Conservation (phyloP, 2,329 filamentous ascomycete species). For the Arthrobotrys conoides region DNA sequence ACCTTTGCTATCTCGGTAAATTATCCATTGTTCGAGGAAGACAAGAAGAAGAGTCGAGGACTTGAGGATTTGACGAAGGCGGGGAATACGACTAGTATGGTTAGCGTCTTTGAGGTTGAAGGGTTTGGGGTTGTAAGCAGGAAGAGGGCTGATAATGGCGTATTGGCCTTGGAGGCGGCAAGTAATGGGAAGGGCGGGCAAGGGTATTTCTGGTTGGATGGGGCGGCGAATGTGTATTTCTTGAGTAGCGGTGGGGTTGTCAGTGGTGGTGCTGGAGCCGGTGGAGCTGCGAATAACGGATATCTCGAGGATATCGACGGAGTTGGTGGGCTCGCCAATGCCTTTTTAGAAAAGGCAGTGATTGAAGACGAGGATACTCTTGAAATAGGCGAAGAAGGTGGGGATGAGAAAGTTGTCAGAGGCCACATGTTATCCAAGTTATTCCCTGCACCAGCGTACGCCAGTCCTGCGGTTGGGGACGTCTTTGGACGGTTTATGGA, state of each 20-base stretch:
- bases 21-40: slow-evolving; percentile 37
- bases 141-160: slow-evolving; percentile 43
- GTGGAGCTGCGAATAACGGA: slow-evolving; percentile 12
- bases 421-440: slow-evolving; percentile 53
- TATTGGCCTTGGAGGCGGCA: slow-evolving; percentile 39
- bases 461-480: slow-evolving; percentile 52
- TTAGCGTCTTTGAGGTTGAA: slow-evolving; percentile 39
- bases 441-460: slow-evolving; percentile 56
- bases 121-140: slow-evolving; percentile 38
- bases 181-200: slow-evolving; percentile 35
- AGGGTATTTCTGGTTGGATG: slow-evolving; percentile 55
- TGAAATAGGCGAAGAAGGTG: neutral
- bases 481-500: slow-evolving; percentile 58
- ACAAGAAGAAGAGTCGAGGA: slow-evolving; percentile 23
- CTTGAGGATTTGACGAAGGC: slow-evolving; percentile 45
- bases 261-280: slow-evolving; percentile 23
- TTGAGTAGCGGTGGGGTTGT: slow-evolving; percentile 50
- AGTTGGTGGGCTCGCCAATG: slow-evolving; percentile 47
- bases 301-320: slow-evolving; percentile 49
- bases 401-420: slow-evolving; percentile 49
- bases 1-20: slow-evolving; percentile 55
- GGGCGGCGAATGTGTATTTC: slow-evolving; percentile 55
- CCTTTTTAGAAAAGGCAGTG: slow-evolving; percentile 53
- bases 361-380: slow-evolving; percentile 32
- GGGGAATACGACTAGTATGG: slow-evolving; percentile 52